phyloP scores from a whole-genome alignment of 139 green algal genomes.

The Dunaliella primolecta region DNA sequence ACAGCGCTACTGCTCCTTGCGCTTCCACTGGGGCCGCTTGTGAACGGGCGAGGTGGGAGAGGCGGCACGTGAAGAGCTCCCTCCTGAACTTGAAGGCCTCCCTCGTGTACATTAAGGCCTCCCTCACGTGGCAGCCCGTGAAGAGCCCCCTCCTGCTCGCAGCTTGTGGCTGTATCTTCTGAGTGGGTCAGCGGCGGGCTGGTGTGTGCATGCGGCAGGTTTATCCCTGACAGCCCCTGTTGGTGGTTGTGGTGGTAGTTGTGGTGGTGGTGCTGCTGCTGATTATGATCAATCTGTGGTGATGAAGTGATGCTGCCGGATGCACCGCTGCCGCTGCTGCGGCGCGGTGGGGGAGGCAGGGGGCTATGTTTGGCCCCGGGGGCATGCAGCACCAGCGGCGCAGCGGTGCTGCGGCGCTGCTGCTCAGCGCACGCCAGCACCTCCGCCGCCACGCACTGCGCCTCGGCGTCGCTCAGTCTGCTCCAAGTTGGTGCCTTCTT shows the following conservation, averaged over 20 bases:
- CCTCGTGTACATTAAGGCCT: not conserved
- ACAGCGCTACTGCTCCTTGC: not conserved
- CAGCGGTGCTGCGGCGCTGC: not conserved
- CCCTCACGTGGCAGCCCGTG: not conserved
- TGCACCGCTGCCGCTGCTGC: not conserved
- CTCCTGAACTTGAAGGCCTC: too few species aligned
- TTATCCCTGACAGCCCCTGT: not conserved
- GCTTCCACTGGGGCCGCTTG: not conserved
- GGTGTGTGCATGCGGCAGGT: not conserved
- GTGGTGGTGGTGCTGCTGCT: not conserved
- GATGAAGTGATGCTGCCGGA: not conserved
- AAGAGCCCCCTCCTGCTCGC: not conserved
- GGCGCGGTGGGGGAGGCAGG: not conserved
- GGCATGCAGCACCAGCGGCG: not conserved
- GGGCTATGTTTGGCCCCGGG: too few species aligned
- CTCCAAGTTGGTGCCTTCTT: not conserved
- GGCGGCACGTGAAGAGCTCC: too few species aligned
- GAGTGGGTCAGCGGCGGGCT: not conserved
- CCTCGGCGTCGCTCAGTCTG: not conserved
- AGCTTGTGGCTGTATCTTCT: not conserved
- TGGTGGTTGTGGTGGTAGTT: too few species aligned
- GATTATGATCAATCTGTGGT: not conserved
- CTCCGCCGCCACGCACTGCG: not conserved
- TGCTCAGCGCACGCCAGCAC: not conserved
- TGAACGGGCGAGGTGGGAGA: not conserved